Evolutionary conservation across 768 basidiomycete genomes (phyloP), one percentile per base, ranked within the genome.

Genomic region (Leccinellum luteum): DNA sequence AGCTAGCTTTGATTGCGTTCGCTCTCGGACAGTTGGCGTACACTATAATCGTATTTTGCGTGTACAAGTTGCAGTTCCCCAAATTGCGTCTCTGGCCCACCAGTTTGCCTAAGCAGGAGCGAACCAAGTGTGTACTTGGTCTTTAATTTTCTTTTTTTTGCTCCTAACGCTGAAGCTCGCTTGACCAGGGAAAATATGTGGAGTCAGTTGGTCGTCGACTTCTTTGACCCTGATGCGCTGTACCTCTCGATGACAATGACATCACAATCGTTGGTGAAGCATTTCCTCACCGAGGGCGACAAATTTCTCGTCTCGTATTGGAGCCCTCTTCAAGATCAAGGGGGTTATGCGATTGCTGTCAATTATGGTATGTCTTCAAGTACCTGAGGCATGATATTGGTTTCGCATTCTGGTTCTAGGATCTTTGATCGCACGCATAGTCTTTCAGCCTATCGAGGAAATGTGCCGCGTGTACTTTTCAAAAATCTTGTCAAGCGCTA

Each of bases 401-500:
- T 41, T 48, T 64, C 28, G 1, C 19, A 60, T 35, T 21, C 23
- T 52, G 55, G 6, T 56, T 55, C 47, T 64, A 96, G 95, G 96
- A 51, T 97, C 96, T 3, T 81, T 98, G 14, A 76, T 97, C 25
- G 96, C 94, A 6, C 86, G 97, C 17, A 89, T 98, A 57, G 67
- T 95, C 25, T 96, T 98, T 68, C 96, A 98, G 64, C 97, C 97
- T 0, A 83, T 98, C 25, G 97, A 99, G 73, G 97, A 99, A 73
- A 89, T 91, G 1, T 82, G 89, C 2, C 86, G 95, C 1, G 79
- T 98, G 3, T 93, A 87, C 73, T 98, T 97, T 73, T 94, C 96
- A 2, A 87, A 78, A 53, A 80, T 76, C 57, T 78, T 76, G 59
- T 83, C 70, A 56, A 68, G 64, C 9, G 60, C 61, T 32, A 44